phyloP scores from a whole-genome alignment of 805 yeast species.

The Zygosaccharomyces gambellarensis region DNA sequence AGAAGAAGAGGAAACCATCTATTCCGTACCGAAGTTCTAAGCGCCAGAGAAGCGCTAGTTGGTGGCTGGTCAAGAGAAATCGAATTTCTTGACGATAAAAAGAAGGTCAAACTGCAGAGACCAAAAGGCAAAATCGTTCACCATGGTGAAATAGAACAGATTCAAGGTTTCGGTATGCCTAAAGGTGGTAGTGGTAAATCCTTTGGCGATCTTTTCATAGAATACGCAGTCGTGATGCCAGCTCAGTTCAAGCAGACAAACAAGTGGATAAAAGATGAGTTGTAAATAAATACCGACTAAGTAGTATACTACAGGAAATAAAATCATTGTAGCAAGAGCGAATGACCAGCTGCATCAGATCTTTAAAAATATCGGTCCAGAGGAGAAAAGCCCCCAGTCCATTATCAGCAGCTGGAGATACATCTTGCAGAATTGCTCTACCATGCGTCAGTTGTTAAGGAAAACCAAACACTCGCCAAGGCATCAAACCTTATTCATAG shows the following conservation, averaged over 20 bases:
- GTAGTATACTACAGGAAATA: slow-evolving; percentile 7
- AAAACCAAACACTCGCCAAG: slow-evolving; percentile 10
- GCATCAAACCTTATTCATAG: slow-evolving; percentile 27
- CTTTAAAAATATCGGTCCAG: slow-evolving; percentile 19
- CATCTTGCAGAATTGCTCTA: slow-evolving; percentile 32
- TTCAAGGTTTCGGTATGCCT: slow-evolving; percentile 88
- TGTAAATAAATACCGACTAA: slow-evolving; percentile 13
- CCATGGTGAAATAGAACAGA: slow-evolving; percentile 66
- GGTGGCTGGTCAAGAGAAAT: slow-evolving; percentile 82
- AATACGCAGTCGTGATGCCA: slow-evolving; percentile 46
- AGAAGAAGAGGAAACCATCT: slow-evolving; percentile 71
- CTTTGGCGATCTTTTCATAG: slow-evolving; percentile 49
- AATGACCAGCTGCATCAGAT: slow-evolving; percentile 37
- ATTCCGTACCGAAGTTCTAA: slow-evolving; percentile 75
- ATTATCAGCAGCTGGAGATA: slow-evolving; percentile 37
- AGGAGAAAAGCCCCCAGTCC: slow-evolving; percentile 32
- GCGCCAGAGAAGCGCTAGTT: slow-evolving; percentile 60
- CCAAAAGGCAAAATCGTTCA: slow-evolving; percentile 46
- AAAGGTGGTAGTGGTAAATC: slow-evolving; percentile 29
- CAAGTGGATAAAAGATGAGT: slow-evolving; percentile 19
- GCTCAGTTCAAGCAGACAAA: slow-evolving; percentile 9
- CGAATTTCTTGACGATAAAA: slow-evolving; percentile 59
- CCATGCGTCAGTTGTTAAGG: slow-evolving; percentile 20
- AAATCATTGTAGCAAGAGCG: slow-evolving; percentile 30
- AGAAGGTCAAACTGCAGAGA: slow-evolving; percentile 46